phyloP scores from a whole-genome alignment of 208 protist genomes.

The Trypanosoma melophagium region DNA sequence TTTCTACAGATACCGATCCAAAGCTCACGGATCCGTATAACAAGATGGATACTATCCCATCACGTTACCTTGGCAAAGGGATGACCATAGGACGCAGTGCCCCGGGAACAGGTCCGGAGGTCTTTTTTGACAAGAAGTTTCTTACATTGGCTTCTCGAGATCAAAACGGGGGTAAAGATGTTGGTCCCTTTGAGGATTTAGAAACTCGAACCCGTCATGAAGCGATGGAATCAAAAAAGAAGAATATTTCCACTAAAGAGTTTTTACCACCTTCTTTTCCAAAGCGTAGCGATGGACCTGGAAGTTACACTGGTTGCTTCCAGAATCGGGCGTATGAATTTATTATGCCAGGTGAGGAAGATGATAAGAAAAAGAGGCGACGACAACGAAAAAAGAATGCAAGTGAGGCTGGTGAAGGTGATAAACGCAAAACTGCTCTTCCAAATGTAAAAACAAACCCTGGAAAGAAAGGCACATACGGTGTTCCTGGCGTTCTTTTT shows the following conservation, averaged over 20 bases:
- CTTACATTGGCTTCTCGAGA: constrained; percentile 75
- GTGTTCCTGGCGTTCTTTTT: constrained; percentile 64
- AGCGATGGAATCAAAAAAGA: constrained; percentile 33
- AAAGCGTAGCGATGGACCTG: constrained; percentile 71
- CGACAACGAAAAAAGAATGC: constrained; percentile 28
- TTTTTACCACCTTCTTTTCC: constrained; percentile 76
- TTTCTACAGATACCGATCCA: constrained; percentile 66
- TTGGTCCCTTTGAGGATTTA: constrained; percentile 46
- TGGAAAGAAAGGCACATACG: constrained; percentile 84
- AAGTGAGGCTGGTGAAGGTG: constrained; percentile 4
- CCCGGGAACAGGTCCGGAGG: constrained; percentile 49
- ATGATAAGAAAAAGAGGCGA: constrained; percentile 27
- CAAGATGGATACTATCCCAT: constrained; percentile 79
- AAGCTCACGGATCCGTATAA: constrained; percentile 80
- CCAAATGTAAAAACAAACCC: constrained; percentile 83
- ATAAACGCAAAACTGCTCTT: constrained; percentile 33
- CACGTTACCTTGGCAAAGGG: constrained; percentile 76
- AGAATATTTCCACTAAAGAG: constrained; percentile 59
- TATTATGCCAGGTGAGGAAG: constrained; percentile 65
- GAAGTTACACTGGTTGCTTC: constrained; percentile 86
- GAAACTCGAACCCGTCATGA: constrained; percentile 28
- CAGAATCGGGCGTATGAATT: constrained; percentile 74
- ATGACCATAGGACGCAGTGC: constrained; percentile 47
- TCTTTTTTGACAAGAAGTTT: constrained; percentile 74
- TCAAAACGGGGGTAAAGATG: constrained; percentile 67